A percentile compares a stretch with the other conserved stretches of the same genome.
These are phyloP conservation scores for Saturnispora serradocipensis DNA, from an alignment of 805 yeast genomes.

Conservation along the genomic window DNA sequence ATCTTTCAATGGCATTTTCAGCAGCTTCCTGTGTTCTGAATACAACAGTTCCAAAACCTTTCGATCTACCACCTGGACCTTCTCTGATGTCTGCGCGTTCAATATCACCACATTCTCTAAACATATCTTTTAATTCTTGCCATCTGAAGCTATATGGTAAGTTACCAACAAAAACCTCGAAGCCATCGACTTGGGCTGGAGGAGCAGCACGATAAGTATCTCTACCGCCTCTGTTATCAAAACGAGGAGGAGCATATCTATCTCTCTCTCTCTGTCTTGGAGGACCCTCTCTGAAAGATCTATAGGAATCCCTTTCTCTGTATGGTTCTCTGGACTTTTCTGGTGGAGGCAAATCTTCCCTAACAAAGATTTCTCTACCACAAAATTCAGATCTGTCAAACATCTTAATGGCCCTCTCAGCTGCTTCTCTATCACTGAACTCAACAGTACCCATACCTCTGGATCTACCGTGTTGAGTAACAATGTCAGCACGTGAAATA, in stretches of 20 bases:
- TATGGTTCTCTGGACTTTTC: slow-evolving; percentile 25
- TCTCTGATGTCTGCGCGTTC: slow-evolving; percentile 69
- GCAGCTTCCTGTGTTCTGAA: slow-evolving; percentile 64
- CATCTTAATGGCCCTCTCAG: slow-evolving; percentile 58
- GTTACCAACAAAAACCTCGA: slow-evolving; percentile 69
- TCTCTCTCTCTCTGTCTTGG: slow-evolving; percentile 22
- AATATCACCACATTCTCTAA: slow-evolving; percentile 70
- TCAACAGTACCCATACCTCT: slow-evolving; percentile 92
- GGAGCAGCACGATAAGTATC: slow-evolving; percentile 13
- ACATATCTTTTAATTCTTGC: slow-evolving; percentile 80
- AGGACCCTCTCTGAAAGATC: slow-evolving; percentile 10
- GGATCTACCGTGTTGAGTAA: slow-evolving; percentile 67
- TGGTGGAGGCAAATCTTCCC: slow-evolving; percentile 88
- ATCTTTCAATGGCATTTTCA: slow-evolving; percentile 54
- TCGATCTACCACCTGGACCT: slow-evolving; percentile 63
- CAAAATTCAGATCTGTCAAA: slow-evolving; percentile 55
- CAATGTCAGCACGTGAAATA: slow-evolving; percentile 75
- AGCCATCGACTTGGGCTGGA: slow-evolving; percentile 23
- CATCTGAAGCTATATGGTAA: slow-evolving; percentile 75
- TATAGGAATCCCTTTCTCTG: slow-evolving; percentile 16
- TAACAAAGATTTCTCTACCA: slow-evolving; percentile 78
- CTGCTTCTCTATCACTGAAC: slow-evolving; percentile 55
- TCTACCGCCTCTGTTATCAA: slow-evolving; percentile 13
- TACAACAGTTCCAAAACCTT: slow-evolving; percentile 79
- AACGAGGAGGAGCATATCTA: slow-evolving; percentile 14